Evolutionary conservation across 805 yeast species (phyloP).

Genomic region (Wickerhamiella slavikovae): DNA sequence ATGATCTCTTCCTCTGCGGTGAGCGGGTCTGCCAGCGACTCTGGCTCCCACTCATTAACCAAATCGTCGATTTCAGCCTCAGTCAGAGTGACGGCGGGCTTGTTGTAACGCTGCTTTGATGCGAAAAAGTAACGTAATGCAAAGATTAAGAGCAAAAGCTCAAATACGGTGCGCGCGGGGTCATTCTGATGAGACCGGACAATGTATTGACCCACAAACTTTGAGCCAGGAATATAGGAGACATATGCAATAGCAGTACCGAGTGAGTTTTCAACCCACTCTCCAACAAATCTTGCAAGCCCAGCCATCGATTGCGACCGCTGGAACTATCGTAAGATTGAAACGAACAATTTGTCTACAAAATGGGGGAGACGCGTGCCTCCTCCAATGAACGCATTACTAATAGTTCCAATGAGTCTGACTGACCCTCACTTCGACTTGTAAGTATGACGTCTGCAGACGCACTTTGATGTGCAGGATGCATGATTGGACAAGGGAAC

Average conservation of each 20-base stretch:
- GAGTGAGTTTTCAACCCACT: conserved; percentile 9
- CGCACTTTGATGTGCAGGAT: too few species aligned
- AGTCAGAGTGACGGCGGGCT: conserved; percentile 35
- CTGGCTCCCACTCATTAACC: conserved; percentile 83
- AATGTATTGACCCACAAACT: conserved; percentile 36
- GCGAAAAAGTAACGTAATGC: conserved; percentile 71
- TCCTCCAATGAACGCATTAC: too few species aligned
- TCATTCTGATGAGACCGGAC: conserved; percentile 78
- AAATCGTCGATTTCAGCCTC: conserved; percentile 56
- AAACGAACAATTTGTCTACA: too few species aligned
- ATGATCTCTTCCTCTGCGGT: conserved; percentile 37
- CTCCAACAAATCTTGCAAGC: conserved; percentile 9
- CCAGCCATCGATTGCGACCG: conserved; percentile 7
- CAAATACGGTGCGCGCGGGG: conserved; percentile 75
- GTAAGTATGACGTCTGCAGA: too few species aligned
- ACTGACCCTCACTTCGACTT: too few species aligned
- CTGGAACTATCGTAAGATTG: too few species aligned
- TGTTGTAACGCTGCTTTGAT: conserved; percentile 52
- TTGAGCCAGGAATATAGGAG: conserved; percentile 21
- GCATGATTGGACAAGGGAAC: too few species aligned
- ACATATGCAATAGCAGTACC: conserved; percentile 5
- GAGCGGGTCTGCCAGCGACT: conserved; percentile 45
- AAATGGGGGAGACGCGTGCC: too few species aligned
- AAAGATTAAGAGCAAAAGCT: conserved; percentile 51
- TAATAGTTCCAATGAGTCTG: too few species aligned